Conservation (phyloP, 1,284 basidiomycete species). For the Limonomyces culmigenus region DNA sequence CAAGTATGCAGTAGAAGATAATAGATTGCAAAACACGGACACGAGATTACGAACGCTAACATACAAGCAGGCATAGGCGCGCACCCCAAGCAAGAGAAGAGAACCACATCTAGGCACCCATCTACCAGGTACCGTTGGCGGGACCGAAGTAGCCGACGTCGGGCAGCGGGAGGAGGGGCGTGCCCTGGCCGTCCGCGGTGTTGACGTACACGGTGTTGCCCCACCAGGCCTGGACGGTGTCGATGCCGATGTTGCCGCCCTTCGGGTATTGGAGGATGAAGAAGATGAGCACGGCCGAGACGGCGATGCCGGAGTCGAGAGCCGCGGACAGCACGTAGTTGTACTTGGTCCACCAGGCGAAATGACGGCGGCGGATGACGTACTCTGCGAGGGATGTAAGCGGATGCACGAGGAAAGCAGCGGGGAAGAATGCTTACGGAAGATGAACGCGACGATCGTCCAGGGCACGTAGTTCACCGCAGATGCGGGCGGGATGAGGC, state of each 20-base stretch:
- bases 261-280: conserved; percentile 50
- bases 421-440: too few relatives aligned
- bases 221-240: conserved; percentile 50
- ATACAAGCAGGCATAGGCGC: not conserved
- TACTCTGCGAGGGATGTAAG: too few relatives aligned
- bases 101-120: not conserved
- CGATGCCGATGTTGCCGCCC: conserved; percentile 39
- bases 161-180: conserved; percentile 15
- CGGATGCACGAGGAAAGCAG: too few relatives aligned
- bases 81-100: not conserved
- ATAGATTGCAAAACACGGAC: too few relatives aligned
- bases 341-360: conserved; percentile 40
- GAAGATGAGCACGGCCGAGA: conserved; percentile 42
- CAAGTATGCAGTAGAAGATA: too few relatives aligned
- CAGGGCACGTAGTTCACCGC: conserved; percentile 25
- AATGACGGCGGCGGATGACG: conserved; percentile 28
- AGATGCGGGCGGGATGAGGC: conserved; percentile 20
- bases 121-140: conserved; percentile 5
- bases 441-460: conserved; percentile 15
- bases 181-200: conserved; percentile 22
- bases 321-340: conserved; percentile 44
- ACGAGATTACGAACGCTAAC: too few relatives aligned
- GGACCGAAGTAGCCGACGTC: conserved; percentile 21
- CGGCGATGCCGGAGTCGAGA: conserved; percentile 42
- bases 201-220: conserved; percentile 38